Conservation (phyloP, 2,329 filamentous ascomycete genomes). For the Colletotrichum cordylinicola region DNA sequence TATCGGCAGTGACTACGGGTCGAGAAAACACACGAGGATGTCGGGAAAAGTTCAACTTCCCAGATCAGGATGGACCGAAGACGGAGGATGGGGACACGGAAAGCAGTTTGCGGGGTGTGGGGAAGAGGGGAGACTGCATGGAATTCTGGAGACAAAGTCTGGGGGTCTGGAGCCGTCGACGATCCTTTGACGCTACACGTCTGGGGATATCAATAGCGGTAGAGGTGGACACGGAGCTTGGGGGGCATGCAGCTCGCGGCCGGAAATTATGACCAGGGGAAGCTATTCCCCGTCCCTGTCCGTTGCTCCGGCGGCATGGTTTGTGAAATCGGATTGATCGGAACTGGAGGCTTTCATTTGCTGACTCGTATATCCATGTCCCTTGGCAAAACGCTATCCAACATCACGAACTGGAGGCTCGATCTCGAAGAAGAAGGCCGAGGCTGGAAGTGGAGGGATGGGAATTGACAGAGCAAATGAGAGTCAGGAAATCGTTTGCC, state of each 20-base stretch:
- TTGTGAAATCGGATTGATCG: neutral
- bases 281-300: neutral
- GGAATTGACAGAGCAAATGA: slow-evolving; percentile 10
- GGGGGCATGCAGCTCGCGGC: neutral
- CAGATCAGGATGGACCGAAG: slow-evolving; percentile 11
- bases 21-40: slow-evolving; percentile 3
- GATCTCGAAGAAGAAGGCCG: neutral
- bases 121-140: slow-evolving; percentile 21
- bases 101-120: slow-evolving; percentile 29
- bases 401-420: slow-evolving; percentile 2
- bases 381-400: neutral
- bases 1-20: neutral
- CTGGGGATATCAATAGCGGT: neutral
- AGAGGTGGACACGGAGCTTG: neutral
- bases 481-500: slow-evolving; percentile 17
- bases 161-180: slow-evolving; percentile 15
- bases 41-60: neutral
- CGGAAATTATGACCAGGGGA: neutral
- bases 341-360: neutral
- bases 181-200: slow-evolving; percentile 10
- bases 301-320: neutral
- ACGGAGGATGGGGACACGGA: neutral
- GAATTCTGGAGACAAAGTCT: neutral
- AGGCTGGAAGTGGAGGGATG: neutral
- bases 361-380: neutral